Evolutionary conservation across 2,329 filamentous ascomycete genomes (phyloP).

Genomic region (Ascochyta viciae-villosae): DNA sequence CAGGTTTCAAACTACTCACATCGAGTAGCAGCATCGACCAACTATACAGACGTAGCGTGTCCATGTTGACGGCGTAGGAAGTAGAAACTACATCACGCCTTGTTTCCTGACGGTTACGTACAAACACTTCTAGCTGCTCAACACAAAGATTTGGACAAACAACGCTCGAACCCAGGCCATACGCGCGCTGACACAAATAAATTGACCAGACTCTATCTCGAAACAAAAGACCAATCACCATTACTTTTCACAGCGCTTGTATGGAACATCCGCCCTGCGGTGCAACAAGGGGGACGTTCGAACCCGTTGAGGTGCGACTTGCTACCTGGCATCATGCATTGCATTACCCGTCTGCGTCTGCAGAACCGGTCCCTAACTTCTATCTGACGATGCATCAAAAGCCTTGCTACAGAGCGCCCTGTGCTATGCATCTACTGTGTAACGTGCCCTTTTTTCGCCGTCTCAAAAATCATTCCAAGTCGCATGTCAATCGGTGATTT

Average conservation of each 20-base stretch:
- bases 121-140: background rate
- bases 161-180: background rate
- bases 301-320: conserved; percentile 15
- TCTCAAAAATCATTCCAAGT: background rate
- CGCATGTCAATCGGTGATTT: conserved; percentile 4
- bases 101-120: background rate
- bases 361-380: background rate
- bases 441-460: background rate
- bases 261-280: conserved; percentile 10
- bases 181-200: conserved; percentile 7
- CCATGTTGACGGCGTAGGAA: too few relatives aligned
- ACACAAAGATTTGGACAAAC: background rate
- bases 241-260: background rate
- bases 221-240: conserved; percentile 9
- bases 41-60: background rate
- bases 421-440: background rate
- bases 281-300: conserved; percentile 7
- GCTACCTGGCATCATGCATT: conserved; percentile 9
- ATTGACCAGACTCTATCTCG: background rate
- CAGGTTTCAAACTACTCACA: background rate
- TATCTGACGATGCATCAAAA: background rate
- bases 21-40: background rate
- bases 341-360: conserved; percentile 1
- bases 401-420: background rate
- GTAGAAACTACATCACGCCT: too few relatives aligned